A percentile compares a stretch with the other conserved stretches of the same genome.
These are phyloP conservation scores for Phoenix dactylifera DNA, from an alignment of 176 grass and related monocot genomes.

Conservation along the genomic window DNA sequence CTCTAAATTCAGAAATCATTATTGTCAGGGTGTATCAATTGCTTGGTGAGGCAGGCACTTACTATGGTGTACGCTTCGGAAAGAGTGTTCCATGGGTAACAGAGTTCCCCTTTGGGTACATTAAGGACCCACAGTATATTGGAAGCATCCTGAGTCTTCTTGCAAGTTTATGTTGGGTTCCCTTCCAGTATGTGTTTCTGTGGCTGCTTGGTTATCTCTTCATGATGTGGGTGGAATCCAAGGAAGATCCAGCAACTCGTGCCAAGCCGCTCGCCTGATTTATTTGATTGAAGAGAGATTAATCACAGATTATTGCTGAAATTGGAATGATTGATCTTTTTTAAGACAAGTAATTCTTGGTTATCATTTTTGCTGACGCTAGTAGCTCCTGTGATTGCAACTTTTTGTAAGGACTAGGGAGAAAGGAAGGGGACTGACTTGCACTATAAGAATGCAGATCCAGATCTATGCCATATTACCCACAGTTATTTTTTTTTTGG, in stretches of 20 bases:
- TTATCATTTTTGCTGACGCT: no score
- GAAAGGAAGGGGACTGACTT: no score
- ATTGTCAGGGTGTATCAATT: constrained; percentile 78
- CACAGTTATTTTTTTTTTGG: no score
- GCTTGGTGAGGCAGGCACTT: constrained; percentile 81
- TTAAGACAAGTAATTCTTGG: no score
- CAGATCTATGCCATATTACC: no score
- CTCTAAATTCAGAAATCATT: no score
- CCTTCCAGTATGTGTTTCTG: constrained; percentile 44
- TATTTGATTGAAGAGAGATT: neutral
- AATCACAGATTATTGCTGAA: neutral
- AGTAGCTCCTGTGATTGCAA: no score
- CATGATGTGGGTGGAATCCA: constrained; percentile 72
- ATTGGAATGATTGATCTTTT: no score
- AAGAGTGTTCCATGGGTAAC: constrained; percentile 71
- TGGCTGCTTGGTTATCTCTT: constrained; percentile 77
- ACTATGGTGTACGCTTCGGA: constrained; percentile 70
- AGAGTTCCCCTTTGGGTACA: constrained; percentile 71
- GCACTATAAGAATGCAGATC: no score
- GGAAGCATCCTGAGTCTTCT: constrained; percentile 76
- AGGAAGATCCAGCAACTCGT: constrained; percentile 64
- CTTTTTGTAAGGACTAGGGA: no score
- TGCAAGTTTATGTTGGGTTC: constrained; percentile 63
- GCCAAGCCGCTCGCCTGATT: constrained; percentile 46
- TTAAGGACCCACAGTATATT: constrained; percentile 87